Percentiles rank a stretch among this genome's conserved stretches.
Evolutionary conservation across 768 basidiomycete genomes (phyloP).

Genomic region (Psilocybe azurescens): DNA sequence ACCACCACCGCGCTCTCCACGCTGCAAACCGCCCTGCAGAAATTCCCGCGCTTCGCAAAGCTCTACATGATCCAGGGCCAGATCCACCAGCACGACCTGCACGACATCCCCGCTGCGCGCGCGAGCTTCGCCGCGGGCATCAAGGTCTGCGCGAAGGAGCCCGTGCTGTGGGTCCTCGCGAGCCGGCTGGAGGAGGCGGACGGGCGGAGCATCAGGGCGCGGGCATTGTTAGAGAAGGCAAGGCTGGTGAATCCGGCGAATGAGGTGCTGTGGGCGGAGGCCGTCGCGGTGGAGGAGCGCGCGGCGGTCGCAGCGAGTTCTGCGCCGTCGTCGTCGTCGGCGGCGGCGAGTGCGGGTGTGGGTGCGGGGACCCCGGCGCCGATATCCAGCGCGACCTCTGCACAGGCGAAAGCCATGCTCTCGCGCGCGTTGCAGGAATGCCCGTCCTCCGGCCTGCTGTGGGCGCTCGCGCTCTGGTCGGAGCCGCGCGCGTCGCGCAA

Average conservation of each 20-base stretch:
- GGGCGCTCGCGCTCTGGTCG: slow-evolving; percentile 94
- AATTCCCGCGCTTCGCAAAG: slow-evolving; percentile 91
- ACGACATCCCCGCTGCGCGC: slow-evolving; percentile 70
- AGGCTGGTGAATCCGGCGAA: slow-evolving; percentile 84
- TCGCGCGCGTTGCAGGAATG: slow-evolving; percentile 94
- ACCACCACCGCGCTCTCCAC: slow-evolving; percentile 76
- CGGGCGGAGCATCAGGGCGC: slow-evolving; percentile 89
- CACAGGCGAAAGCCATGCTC: slow-evolving; percentile 88
- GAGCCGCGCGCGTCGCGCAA: slow-evolving; percentile 91
- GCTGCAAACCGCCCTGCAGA: slow-evolving; percentile 72
- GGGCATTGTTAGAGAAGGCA: slow-evolving; percentile 89
- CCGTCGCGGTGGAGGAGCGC: slow-evolving; percentile 90
- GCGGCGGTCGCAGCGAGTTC: slow-evolving; percentile 58
- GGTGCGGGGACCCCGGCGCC: not conserved
- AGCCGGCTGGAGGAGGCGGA: slow-evolving; percentile 90
- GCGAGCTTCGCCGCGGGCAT: slow-evolving; percentile 83
- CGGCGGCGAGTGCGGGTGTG: not conserved
- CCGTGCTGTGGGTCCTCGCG: slow-evolving; percentile 89
- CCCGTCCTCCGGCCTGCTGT: slow-evolving; percentile 85
- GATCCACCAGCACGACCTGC: slow-evolving; percentile 62
- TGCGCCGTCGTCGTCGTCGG: slow-evolving; percentile 11
- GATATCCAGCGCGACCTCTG: slow-evolving; percentile 19
- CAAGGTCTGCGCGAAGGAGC: slow-evolving; percentile 86
- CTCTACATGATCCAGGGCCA: slow-evolving; percentile 98
- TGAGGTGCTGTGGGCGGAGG: slow-evolving; percentile 90